Base-by-base conservation (phyloP, 2,329 filamentous ascomycete genomes). In the Zelopaecilomyces penicillatus region DNA sequence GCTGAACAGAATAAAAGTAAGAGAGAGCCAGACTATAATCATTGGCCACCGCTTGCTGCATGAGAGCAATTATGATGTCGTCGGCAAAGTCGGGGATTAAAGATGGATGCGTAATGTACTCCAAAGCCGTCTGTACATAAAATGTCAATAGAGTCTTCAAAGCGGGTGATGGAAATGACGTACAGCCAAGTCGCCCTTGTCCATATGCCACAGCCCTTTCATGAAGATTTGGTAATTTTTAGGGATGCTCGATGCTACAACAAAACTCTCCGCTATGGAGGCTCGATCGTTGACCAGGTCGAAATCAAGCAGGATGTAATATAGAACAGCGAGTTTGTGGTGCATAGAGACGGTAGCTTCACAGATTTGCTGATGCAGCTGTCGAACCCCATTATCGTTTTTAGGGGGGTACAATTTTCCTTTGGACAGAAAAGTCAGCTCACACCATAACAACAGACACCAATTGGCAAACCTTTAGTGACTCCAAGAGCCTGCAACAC, bases 241-340 rank as follows among this genome's bases (percentile, higher is more conserved):
- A 1, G 88, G 86, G 42, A 94, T 72, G 50, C 82, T 80, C 5
- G 80, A 80, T 27, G 67, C 67, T 36, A 66, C 64, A 11, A 82
- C 79, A 54, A 91, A 88, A 2, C 59, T 50, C 19, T 73, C 71
- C 2, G 80, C 71, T 5, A 69, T 56, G 32, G 75, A 70, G 12
- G 73, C 64, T 4, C 73, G 70, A 19, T 71, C 70, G 42, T 75
- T 70, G 29, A 68, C 64, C 34, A 69, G 65, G 55, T 83, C 78
- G 58, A 84, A 78, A 61, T 94, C 87, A 57, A 87, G 82, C 3
- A 94, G 74, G 34, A 94, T 70, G 62, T 94, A 95, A 70, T 87
- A 94, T 51, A 94, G 72, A 39, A 93, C 75, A 12, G 87, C 87
- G 52, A 89, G 80, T 62, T 90, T 90, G 67, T 90, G 83, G 62